Evolutionary conservation across 805 yeast genomes (phyloP), one percentile per base, ranked within the genome.

Genomic region (Candida jianshihensis): DNA sequence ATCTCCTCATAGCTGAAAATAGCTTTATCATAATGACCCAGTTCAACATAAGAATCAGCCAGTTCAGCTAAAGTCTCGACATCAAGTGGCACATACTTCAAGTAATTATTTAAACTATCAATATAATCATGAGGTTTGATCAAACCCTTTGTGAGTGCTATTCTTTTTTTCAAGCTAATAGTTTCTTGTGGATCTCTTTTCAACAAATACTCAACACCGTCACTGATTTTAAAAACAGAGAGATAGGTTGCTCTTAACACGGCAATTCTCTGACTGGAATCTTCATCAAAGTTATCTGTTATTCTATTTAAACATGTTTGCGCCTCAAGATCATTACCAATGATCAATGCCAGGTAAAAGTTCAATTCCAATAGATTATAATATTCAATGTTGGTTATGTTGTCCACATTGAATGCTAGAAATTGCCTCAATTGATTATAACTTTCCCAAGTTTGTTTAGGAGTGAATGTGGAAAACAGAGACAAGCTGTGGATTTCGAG

Each of bases 1-100:
- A 84, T 73, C 53, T 90, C 96, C 51, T 84, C 76, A 19, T 72
- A 68, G 37, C 85, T 68, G 53, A 69, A 75, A 6, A 82, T 68
- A 0, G 92, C 80, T 47, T 78, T 77, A 25, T 75, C 80, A 45
- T 71, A 78, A 50, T 78, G 77, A 1, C 88, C 88, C 8, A 69
- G 42, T 12, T 62, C 54, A 18, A 58, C 58, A 54, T 90, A 90
- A n/a, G 71, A 63, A 26, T 75, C 74, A 4, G 78, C 81, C 37
- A 88, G 64, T 57, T 85, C 95, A 33, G 77, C 68, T 95, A 95
- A 87, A 2, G 82, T 63, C 43, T 81, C 78, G 3, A 73, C 63
- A 56, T 92, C 97, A 16, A 79, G 56, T 1, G 97, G 96, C 47
- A 73, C 76, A 34, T 69, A 60, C 37, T 78, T 80, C 35, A 85